Evolutionary conservation across 805 yeast genomes (phyloP).

Genomic region (Kodamaea nitidulidarum): DNA sequence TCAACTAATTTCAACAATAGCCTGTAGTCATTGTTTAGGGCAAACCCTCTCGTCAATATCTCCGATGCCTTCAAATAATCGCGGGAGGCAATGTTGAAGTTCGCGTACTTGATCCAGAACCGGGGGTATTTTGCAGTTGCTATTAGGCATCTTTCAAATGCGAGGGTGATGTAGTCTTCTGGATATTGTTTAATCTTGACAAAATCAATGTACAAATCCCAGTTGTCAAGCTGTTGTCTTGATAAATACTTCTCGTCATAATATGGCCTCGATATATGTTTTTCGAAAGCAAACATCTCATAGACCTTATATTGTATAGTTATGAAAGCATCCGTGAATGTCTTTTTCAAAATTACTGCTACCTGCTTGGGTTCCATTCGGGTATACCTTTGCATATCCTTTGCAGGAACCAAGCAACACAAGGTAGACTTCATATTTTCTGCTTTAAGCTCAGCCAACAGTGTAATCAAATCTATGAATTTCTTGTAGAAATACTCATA

Average conservation of each 20-base stretch:
- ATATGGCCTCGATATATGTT: slow-evolving; percentile 29
- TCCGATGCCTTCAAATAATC: slow-evolving; percentile 35
- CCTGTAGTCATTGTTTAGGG: slow-evolving; percentile 21
- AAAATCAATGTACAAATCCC: slow-evolving; percentile 57
- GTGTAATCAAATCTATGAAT: slow-evolving; percentile 33
- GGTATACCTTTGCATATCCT: slow-evolving; percentile 14
- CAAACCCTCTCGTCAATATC: slow-evolving; percentile 34
- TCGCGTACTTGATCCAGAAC: slow-evolving; percentile 50
- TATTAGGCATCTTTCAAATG: slow-evolving; percentile 48
- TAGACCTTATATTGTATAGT: slow-evolving; percentile 51
- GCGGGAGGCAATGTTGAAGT: slow-evolving; percentile 32
- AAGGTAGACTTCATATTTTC: slow-evolving; percentile 10
- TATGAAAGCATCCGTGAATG: slow-evolving; percentile 49
- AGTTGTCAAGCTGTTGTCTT: slow-evolving; percentile 48
- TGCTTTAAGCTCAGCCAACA: slow-evolving; percentile 1
- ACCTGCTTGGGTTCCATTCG: slow-evolving; percentile 24
- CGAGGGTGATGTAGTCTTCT: slow-evolving; percentile 21
- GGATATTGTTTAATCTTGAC: slow-evolving; percentile 40
- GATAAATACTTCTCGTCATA: slow-evolving; percentile 31
- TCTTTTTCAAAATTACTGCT: slow-evolving; percentile 39
- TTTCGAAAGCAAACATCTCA: slow-evolving; percentile 49
- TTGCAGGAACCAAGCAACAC: slow-evolving; percentile 16
- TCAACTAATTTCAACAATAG: slow-evolving; percentile 42
- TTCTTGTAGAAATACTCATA: slow-evolving; percentile 45
- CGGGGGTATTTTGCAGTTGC: slow-evolving; percentile 41